These are phyloP conservation scores for Blastomyces gilchristii DNA, from an alignment of 2,329 filamentous ascomycete species.

Conservation along the genomic window DNA sequence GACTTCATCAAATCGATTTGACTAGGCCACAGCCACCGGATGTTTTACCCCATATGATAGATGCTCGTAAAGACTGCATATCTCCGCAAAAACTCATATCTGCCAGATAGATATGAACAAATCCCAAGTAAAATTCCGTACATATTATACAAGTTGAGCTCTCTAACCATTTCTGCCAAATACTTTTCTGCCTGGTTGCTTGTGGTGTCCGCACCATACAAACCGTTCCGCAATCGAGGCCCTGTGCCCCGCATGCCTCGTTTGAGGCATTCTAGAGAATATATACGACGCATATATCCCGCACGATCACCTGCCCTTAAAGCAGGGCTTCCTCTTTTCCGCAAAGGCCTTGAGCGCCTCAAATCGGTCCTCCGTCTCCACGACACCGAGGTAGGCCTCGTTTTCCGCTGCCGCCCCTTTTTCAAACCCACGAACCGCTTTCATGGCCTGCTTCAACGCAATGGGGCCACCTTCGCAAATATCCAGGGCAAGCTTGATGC, in stretches of 20 bases:
- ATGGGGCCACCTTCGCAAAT: slow-evolving; percentile 87
- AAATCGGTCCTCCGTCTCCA: slow-evolving; percentile 72
- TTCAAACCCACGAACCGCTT: slow-evolving; percentile 61
- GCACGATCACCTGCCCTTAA: slow-evolving; percentile 43
- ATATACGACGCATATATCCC: neutral
- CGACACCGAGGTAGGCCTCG: slow-evolving; percentile 71
- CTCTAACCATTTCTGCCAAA: neutral
- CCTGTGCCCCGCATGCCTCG: neutral
- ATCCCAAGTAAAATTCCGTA: neutral
- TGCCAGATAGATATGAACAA: neutral
- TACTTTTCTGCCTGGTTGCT: neutral
- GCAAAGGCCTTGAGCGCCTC: slow-evolving; percentile 82
- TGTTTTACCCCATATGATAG: neutral
- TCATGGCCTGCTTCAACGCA: slow-evolving; percentile 66
- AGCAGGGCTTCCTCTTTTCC: slow-evolving; percentile 62
- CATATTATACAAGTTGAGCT: neutral
- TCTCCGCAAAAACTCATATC: neutral
- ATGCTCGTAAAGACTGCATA: neutral
- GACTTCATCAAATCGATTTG: neutral
- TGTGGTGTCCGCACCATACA: neutral
- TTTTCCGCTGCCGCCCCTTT: slow-evolving; percentile 68
- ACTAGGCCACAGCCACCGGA: neutral
- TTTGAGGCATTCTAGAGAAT: neutral
- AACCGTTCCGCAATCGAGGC: neutral
- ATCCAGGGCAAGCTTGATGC: slow-evolving; percentile 66